Percentiles rank a stretch among this genome's conserved stretches.
phyloP scores from a whole-genome alignment of 108 stramenopile genomes.

The Nitzschia sp. region DNA sequence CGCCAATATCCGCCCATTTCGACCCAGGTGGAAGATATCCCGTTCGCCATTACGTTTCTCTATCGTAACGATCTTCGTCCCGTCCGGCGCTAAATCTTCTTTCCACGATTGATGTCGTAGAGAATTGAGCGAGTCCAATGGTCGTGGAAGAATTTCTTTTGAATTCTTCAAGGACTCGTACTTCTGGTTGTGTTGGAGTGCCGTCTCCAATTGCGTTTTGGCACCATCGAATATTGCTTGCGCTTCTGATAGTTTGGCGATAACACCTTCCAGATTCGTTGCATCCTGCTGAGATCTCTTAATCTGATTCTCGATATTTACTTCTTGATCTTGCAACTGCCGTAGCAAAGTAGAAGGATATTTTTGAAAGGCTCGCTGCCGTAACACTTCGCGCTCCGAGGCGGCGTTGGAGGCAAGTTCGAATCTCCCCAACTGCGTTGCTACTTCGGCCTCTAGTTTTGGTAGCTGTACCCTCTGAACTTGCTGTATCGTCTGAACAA shows the following conservation, averaged over 20 bases:
- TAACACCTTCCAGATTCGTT: conserved; percentile 3
- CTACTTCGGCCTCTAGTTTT: neutral
- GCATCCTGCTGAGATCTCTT: neutral
- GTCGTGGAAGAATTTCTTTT: neutral
- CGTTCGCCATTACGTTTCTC: neutral
- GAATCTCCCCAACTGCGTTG: neutral
- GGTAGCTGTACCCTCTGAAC: conserved; percentile 7
- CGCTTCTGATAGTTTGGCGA: neutral
- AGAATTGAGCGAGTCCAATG: conserved; percentile 8
- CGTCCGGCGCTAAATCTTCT: conserved; percentile 8
- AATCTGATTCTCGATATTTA: neutral
- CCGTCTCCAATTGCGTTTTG: neutral
- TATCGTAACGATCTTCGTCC: conserved; percentile 13
- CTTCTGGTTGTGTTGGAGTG: neutral
- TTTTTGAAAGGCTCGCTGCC: neutral
- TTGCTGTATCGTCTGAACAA: neutral
- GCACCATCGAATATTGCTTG: neutral
- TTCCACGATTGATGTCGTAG: neutral
- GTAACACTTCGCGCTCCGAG: conserved; percentile 17
- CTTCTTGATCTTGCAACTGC: neutral
- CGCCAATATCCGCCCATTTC: neutral
- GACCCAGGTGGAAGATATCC: neutral
- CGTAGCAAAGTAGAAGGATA: conserved; percentile 3
- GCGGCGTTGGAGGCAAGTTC: conserved; percentile 17
- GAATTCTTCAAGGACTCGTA: neutral